Evolutionary conservation across 2,329 filamentous ascomycete genomes (phyloP).

Genomic region (Herpotrichia juniperi): DNA sequence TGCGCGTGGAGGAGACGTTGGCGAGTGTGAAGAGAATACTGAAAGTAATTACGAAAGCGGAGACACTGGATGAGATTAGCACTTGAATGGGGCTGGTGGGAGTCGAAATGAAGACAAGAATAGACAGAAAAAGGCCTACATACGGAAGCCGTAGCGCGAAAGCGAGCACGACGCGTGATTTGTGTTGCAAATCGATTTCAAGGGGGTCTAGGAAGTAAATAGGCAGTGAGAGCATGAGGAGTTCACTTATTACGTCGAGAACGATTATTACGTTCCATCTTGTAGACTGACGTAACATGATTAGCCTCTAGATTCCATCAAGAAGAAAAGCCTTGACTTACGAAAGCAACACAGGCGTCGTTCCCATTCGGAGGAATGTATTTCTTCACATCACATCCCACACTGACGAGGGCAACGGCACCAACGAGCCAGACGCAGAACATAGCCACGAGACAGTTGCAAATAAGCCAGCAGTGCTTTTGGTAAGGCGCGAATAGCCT

Average conservation of each 20-base stretch:
- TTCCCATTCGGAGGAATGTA: conserved; percentile 6
- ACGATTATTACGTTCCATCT: conserved; percentile 10
- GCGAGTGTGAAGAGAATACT: background rate
- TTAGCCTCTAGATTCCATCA: background rate
- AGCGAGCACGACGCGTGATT: conserved; percentile 13
- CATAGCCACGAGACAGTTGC: conserved; percentile 7
- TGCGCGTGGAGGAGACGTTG: background rate
- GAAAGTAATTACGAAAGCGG: conserved; percentile 7
- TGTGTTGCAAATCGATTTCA: conserved; percentile 9
- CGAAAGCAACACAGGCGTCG: conserved; percentile 6
- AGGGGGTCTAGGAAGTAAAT: conserved; percentile 9
- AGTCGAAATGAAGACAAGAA: background rate
- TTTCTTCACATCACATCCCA: conserved; percentile 5
- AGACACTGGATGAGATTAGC: background rate
- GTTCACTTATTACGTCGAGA: conserved; percentile 11
- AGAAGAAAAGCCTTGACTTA: conserved; percentile 2
- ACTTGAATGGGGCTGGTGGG: background rate
- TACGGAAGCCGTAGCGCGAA: conserved; percentile 16
- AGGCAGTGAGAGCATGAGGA: conserved; percentile 7
- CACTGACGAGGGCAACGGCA: conserved; percentile 6
- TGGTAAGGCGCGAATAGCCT: conserved; percentile 14
- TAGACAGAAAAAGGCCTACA: background rate
- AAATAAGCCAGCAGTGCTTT: conserved; percentile 13
- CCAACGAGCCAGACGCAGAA: conserved; percentile 8
- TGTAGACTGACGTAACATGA: background rate